Conservation (phyloP, 805 yeast species). For the Torulaspora gathmanii region DNA sequence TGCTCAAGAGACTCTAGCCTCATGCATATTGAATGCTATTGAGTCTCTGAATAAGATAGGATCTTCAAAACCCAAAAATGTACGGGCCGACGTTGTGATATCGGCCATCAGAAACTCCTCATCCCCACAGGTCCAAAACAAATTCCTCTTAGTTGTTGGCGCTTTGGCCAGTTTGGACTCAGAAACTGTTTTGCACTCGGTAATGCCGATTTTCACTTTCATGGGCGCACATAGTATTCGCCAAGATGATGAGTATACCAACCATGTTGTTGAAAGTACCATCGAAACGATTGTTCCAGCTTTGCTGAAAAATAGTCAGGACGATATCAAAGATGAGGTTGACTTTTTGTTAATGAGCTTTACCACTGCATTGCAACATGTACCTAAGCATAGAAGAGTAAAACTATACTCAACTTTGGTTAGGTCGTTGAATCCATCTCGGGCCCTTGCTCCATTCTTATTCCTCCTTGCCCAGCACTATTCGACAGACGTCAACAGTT, state of each 20-base stretch:
- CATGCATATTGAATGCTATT: slow-evolving; percentile 73
- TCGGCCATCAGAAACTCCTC: slow-evolving; percentile 83
- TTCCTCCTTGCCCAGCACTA: slow-evolving; percentile 80
- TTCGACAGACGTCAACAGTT: slow-evolving; percentile 48
- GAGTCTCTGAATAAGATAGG: slow-evolving; percentile 44
- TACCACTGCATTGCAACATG: slow-evolving; percentile 90
- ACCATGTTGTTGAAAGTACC: slow-evolving; percentile 88
- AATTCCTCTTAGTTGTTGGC: slow-evolving; percentile 76
- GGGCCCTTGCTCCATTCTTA: slow-evolving; percentile 65
- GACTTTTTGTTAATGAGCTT: slow-evolving; percentile 85
- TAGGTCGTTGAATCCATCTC: slow-evolving; percentile 62
- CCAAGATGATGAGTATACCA: slow-evolving; percentile 94
- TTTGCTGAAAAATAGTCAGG: slow-evolving; percentile 45
- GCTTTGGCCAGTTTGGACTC: slow-evolving; percentile 85
- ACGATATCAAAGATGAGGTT: slow-evolving; percentile 53
- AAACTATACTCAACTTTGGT: slow-evolving; percentile 75
- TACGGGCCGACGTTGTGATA: slow-evolving; percentile 87
- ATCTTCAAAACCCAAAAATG: slow-evolving; percentile 53
- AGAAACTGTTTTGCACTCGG: slow-evolving; percentile 86
- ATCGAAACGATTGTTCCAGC: slow-evolving; percentile 89
- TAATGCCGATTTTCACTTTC: slow-evolving; percentile 98
- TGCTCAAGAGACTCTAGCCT: slow-evolving; percentile 85
- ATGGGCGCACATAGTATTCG: slow-evolving; percentile 98
- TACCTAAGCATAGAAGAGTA: slow-evolving; percentile 94
- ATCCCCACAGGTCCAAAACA: slow-evolving; percentile 93